phyloP scores from a whole-genome alignment of 495 filamentous ascomycete species.

The Tuber calosporum region DNA sequence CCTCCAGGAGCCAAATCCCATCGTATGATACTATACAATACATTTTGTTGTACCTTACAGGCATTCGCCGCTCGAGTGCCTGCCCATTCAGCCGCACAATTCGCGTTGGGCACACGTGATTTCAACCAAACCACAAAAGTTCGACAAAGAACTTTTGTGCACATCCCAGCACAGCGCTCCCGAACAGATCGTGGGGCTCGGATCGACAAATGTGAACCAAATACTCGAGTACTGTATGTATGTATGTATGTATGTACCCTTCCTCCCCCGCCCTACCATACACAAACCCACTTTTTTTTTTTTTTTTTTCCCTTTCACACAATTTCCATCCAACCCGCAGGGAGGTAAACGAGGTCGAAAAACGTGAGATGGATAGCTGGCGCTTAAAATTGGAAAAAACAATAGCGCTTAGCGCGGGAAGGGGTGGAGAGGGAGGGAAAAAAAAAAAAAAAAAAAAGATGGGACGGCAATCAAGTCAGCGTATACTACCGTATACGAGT shows the following conservation, averaged over 20 bases:
- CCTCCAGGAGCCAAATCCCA: background rate
- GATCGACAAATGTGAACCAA: background rate
- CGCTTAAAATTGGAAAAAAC: constrained; percentile 1
- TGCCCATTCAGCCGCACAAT: too few relatives aligned
- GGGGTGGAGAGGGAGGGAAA: background rate
- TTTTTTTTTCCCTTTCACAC: background rate
- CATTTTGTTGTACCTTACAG: background rate
- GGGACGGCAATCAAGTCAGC: too few relatives aligned
- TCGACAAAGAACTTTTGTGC: too few relatives aligned
- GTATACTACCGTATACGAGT: too few relatives aligned
- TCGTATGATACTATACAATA: background rate
- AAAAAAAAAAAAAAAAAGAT: background rate
- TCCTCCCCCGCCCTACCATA: background rate
- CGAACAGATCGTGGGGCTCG: background rate
- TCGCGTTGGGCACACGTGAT: too few relatives aligned
- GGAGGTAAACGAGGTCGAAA: background rate
- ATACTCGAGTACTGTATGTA: too few relatives aligned
- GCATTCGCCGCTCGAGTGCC: background rate
- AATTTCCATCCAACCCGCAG: background rate
- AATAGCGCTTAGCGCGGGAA: background rate
- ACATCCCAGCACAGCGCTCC: background rate
- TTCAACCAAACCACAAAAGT: too few relatives aligned
- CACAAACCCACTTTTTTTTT: background rate
- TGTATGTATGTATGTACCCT: too few relatives aligned
- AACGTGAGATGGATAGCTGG: background rate